Conservation (phyloP, 176 grass and related monocot species). For the Carex myosuroides region DNA sequence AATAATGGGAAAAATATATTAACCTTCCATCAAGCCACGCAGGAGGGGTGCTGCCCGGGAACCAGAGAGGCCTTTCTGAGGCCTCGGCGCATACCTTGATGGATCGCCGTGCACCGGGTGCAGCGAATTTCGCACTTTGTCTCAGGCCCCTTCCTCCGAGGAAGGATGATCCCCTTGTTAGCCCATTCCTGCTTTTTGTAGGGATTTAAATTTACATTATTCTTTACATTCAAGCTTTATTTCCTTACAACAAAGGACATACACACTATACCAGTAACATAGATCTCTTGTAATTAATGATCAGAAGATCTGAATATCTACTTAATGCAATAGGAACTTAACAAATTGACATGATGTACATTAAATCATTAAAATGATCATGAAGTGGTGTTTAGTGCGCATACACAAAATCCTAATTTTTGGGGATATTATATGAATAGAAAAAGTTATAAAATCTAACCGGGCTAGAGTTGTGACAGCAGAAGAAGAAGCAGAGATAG, state of each 20-base stretch:
- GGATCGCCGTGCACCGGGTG: conserved; percentile 27
- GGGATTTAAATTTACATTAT: not conserved
- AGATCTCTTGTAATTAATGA: no score
- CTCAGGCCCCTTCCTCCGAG: conserved; percentile 39
- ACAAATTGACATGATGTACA: not conserved
- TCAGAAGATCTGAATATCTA: not conserved
- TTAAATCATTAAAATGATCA: not conserved
- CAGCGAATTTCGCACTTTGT: conserved; percentile 22
- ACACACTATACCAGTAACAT: no score
- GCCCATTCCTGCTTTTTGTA: conserved; percentile 27
- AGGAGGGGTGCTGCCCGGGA: conserved; percentile 92
- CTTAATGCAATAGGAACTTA: not conserved
- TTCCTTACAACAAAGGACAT: not conserved
- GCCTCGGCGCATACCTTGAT: conserved; percentile 55
- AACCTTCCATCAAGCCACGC: conserved; percentile 96
- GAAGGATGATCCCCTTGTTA: conserved; percentile 52
- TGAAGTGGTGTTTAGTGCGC: not conserved
- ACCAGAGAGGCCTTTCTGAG: conserved; percentile 79
- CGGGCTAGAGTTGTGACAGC: conserved; percentile 64
- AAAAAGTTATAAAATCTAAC: conserved; percentile 13
- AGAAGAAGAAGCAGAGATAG: conserved; percentile 76
- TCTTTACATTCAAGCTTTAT: not conserved
- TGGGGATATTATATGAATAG: not conserved
- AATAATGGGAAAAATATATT: not conserved
- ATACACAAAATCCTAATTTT: not conserved